A percentile compares a stretch with the other conserved stretches of the same genome.
phyloP scores from a whole-genome alignment of 2,329 filamentous ascomycete species.

The Chaetomiaceae sp. region DNA sequence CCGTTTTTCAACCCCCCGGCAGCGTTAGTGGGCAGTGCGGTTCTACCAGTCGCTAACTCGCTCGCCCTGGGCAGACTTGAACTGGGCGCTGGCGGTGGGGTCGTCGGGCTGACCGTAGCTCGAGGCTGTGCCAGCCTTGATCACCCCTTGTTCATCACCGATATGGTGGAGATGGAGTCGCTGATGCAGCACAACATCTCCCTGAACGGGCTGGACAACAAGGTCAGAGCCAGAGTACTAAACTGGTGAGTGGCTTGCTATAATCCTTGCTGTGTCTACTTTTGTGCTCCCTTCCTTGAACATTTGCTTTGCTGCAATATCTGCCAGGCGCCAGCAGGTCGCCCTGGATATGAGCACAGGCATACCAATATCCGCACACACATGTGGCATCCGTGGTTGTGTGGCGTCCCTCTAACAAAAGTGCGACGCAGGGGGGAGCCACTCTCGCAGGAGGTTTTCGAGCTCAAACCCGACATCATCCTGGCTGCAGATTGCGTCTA shows the following conservation, averaged over 20 bases:
- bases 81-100: conserved; percentile 83
- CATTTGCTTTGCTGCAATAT: too few relatives aligned
- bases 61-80: conserved; percentile 58
- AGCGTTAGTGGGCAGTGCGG: conserved; percentile 9
- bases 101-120: conserved; percentile 65
- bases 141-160: conserved; percentile 68
- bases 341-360: not conserved
- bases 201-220: conserved; percentile 64
- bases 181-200: conserved; percentile 82
- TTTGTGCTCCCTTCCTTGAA: not conserved
- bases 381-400: too few relatives aligned
- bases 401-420: conserved; percentile 17
- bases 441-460: conserved; percentile 46
- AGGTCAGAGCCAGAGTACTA: conserved; percentile 62
- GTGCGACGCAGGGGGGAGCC: conserved; percentile 49
- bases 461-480: conserved; percentile 66
- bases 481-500: conserved; percentile 97
- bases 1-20: too few relatives aligned
- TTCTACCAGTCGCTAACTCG: conserved; percentile 8
- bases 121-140: conserved; percentile 46
- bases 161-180: conserved; percentile 77
- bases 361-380: too few relatives aligned
- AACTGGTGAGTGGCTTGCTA: conserved; percentile 60
- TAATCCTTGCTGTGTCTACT: not conserved
- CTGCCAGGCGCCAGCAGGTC: not conserved